These are phyloP conservation scores for Heliamphora exappendiculata DNA, from an alignment of 148 eudicot species.

Conservation along the genomic window DNA sequence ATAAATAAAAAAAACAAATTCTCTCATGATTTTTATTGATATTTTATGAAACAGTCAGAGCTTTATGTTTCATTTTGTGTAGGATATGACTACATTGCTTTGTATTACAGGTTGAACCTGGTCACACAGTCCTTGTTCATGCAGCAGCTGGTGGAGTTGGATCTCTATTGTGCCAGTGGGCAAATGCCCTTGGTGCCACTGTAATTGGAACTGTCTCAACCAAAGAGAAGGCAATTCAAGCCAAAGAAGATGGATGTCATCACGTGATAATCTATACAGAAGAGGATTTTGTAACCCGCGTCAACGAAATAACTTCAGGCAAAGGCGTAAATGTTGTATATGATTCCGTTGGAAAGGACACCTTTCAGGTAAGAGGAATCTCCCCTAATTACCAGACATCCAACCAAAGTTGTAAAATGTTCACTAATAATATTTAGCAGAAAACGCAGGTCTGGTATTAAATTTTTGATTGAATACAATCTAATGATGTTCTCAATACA, in stretches of 20 bases:
- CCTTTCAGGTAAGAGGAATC: conserved; percentile 50
- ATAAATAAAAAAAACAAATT: no score
- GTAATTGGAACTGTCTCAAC: conserved; percentile 87
- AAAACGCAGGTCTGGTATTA: neutral
- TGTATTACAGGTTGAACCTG: conserved; percentile 59
- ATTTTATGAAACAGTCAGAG: neutral
- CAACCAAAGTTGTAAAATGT: neutral
- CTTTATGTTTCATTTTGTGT: conserved; percentile 3
- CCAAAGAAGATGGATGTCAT: conserved; percentile 85
- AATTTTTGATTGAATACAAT: neutral
- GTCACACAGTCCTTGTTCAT: conserved; percentile 72
- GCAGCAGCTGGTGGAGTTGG: conserved; percentile 94
- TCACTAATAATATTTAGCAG: neutral
- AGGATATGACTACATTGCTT: neutral
- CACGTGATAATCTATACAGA: conserved; percentile 65
- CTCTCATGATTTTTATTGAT: neutral
- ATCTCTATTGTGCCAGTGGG: conserved; percentile 83
- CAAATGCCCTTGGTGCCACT: conserved; percentile 71
- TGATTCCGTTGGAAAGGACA: conserved; percentile 85
- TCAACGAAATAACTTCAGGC: conserved; percentile 67
- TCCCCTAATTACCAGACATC: neutral
- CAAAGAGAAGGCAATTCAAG: conserved; percentile 68
- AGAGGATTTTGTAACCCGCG: conserved; percentile 70
- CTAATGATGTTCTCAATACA: neutral
- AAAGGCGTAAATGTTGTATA: conserved; percentile 87